Percentiles rank a stretch among this genome's conserved stretches.
Conservation (phyloP, 176 grass and related monocot species). For the Pharus latifolius region DNA sequence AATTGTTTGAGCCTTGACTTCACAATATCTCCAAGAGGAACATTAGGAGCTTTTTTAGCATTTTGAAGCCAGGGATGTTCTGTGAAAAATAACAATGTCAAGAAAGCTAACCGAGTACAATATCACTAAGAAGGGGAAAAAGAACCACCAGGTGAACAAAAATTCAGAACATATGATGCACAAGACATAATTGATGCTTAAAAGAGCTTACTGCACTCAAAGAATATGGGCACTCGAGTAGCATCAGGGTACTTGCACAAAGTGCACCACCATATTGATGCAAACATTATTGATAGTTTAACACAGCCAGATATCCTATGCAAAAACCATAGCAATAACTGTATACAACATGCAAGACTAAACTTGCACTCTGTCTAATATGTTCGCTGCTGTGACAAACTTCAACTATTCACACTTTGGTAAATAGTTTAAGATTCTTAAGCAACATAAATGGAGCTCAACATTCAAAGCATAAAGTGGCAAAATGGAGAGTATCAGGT, state of each 20-base stretch:
- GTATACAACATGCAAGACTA: not conserved
- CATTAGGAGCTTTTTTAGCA: slow-evolving; percentile 97
- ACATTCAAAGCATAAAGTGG: not conserved
- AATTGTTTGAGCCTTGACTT: slow-evolving; percentile 99
- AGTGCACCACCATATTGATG: not conserved
- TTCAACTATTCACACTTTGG: not conserved
- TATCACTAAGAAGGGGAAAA: not conserved
- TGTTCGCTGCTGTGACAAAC: not conserved
- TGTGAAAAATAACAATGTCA: slow-evolving; percentile 16
- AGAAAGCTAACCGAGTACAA: not conserved
- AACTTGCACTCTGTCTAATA: not conserved
- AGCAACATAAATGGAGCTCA: not conserved
- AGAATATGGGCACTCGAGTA: not conserved
- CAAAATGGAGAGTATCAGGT: not conserved
- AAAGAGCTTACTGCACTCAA: not conserved
- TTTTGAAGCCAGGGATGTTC: slow-evolving; percentile 97
- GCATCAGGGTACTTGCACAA: not conserved
- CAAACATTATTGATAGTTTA: not conserved
- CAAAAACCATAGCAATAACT: not conserved
- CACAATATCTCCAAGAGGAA: slow-evolving; percentile 98
- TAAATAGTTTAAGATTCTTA: not conserved
- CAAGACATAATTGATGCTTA: not conserved
- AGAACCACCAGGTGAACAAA: not conserved
- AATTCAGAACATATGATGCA: not conserved
- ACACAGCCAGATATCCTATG: not conserved